Evolutionary conservation across 169 alveolate genomes (phyloP).

Genomic region (Toxoplasma gondii): DNA sequence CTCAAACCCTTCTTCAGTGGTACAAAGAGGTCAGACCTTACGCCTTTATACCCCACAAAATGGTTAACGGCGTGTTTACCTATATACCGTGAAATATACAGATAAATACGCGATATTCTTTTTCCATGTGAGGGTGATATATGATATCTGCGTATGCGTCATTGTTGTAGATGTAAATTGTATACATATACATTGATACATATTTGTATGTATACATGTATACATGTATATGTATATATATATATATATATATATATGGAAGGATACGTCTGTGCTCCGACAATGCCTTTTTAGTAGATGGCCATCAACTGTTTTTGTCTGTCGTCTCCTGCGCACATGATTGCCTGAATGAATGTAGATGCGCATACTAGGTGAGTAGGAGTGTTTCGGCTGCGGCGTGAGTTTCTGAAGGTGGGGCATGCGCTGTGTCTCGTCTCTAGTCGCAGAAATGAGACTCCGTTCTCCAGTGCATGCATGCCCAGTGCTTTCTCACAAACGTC

Average conservation of each 20-base stretch:
- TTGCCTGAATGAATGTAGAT: not conserved
- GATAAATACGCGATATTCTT: no score
- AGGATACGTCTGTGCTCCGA: no score
- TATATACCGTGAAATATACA: no score
- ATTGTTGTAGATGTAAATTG: not conserved
- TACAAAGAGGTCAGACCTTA: conserved; percentile 39
- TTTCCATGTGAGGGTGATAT: no score
- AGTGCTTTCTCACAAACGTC: no score
- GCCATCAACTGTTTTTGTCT: no score
- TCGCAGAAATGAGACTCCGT: no score
- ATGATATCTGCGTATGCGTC: no score
- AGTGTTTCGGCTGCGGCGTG: not conserved
- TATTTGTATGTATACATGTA: not conserved
- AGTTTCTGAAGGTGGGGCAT: not conserved
- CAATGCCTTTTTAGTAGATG: no score
- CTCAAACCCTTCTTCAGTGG: conserved; percentile 63
- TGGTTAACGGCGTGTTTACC: not conserved
- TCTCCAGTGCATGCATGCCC: no score
- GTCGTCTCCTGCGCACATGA: no score
- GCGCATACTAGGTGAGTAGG: not conserved
- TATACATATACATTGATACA: not conserved
- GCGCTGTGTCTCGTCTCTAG: not conserved
- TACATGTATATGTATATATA: not conserved
- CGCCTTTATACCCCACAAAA: not conserved
- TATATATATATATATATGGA: not conserved